phyloP scores from a whole-genome alignment of 1,284 basidiomycete species.

The Cryptococcus floricola region DNA sequence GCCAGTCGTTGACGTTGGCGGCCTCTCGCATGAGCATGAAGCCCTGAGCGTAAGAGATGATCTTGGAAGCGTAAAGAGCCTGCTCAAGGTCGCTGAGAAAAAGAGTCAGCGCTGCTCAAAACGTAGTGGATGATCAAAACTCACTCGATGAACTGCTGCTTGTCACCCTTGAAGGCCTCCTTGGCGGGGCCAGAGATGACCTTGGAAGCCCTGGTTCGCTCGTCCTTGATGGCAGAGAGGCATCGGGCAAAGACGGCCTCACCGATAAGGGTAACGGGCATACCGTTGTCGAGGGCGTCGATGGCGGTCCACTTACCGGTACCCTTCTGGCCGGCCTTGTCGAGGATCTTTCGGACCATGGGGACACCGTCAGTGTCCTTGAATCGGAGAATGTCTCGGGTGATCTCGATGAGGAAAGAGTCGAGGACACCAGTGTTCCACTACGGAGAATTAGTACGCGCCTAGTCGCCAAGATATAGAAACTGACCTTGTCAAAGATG shows the following conservation, averaged over 20 bases:
- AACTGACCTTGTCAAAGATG: conserved; percentile 62
- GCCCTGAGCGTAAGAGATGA: conserved; percentile 98
- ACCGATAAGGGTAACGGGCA: conserved; percentile 93
- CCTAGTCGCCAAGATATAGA: not conserved
- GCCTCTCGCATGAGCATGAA: conserved; percentile 99
- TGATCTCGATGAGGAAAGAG: conserved; percentile 99
- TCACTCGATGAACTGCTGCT: conserved; percentile 88
- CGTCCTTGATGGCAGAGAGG: conserved; percentile 95
- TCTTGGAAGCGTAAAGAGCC: conserved; percentile 98
- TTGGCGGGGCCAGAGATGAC: conserved; percentile 81
- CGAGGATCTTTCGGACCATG: conserved; percentile 89
- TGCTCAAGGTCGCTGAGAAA: conserved; percentile 78
- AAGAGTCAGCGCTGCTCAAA: not conserved
- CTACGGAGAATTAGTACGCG: conserved; percentile 9
- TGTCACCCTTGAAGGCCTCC: conserved; percentile 94
- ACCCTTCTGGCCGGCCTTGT: conserved; percentile 97
- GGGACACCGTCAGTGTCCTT: conserved; percentile 83
- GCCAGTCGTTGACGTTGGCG: conserved; percentile 78
- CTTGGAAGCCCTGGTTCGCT: conserved; percentile 91
- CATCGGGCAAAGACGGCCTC: conserved; percentile 99
- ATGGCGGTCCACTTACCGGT: conserved; percentile 99
- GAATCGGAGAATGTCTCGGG: conserved; percentile 38
- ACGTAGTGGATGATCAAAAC: conserved; percentile 1
- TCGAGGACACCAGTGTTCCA: conserved; percentile 99
- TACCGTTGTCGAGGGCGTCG: conserved; percentile 93